phyloP scores from a whole-genome alignment of 192 early-diverging fungal genomes.

The Coemansia sp. region DNA sequence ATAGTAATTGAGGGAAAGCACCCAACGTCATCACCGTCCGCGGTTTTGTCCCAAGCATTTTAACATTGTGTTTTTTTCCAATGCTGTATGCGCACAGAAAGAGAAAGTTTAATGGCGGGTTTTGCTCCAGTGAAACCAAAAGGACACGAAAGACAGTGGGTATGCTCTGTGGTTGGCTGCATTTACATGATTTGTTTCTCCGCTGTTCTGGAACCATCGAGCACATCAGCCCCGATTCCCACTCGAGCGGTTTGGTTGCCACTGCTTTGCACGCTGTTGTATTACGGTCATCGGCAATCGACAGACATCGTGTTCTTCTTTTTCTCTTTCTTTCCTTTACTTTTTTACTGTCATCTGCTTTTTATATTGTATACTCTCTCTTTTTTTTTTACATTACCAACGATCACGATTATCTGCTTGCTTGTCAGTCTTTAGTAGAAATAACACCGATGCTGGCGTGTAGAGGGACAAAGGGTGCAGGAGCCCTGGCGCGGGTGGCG shows the following conservation, averaged over 20 bases:
- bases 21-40: neutral
- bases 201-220: too few relatives aligned
- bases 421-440: neutral
- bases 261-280: neutral
- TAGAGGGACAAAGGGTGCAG: neutral
- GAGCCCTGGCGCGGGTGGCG: neutral
- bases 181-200: too few relatives aligned
- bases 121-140: too few relatives aligned
- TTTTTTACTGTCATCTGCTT: neutral
- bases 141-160: too few relatives aligned
- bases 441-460: neutral
- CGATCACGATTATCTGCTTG: neutral
- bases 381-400: neutral
- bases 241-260: neutral
- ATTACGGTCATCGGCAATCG: neutral
- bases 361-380: neutral
- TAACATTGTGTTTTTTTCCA: neutral
- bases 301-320: neutral
- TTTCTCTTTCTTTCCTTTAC: neutral
- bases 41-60: neutral
- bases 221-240: too few relatives aligned
- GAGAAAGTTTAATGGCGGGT: too few relatives aligned
- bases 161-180: too few relatives aligned
- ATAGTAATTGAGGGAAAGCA: neutral
- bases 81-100: neutral